Evolutionary conservation across 2,329 filamentous ascomycete genomes (phyloP).

Genomic region (Thelonectria rubi): DNA sequence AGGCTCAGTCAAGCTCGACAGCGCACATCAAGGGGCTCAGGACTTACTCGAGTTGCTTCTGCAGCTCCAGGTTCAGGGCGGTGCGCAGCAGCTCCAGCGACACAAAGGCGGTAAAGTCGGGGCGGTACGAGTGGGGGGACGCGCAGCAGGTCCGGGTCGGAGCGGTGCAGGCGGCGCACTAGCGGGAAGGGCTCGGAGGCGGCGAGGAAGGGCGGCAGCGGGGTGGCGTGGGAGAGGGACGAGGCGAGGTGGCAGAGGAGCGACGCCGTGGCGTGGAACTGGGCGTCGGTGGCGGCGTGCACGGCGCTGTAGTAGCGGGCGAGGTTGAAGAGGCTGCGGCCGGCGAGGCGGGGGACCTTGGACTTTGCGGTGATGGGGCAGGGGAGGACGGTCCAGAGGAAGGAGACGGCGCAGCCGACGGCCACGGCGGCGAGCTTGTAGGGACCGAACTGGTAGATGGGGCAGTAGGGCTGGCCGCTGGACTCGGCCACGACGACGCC

Average conservation of each 20-base stretch:
- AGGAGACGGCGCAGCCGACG: constrained; percentile 22
- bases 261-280: constrained; percentile 20
- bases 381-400: constrained; percentile 29
- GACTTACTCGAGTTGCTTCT: constrained; percentile 24
- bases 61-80: constrained; percentile 21
- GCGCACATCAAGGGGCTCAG: too few relatives aligned
- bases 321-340: constrained; percentile 20
- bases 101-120: constrained; percentile 21
- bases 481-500: constrained; percentile 16
- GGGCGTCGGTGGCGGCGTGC: constrained; percentile 14
- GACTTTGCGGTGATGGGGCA: constrained; percentile 28
- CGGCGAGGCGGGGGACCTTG: constrained; percentile 21
- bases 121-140: constrained; percentile 17
- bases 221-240: constrained; percentile 16
- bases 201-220: constrained; percentile 16
- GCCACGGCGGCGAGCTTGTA: constrained; percentile 25
- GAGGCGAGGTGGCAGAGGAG: constrained; percentile 23
- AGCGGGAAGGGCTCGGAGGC: constrained; percentile 18
- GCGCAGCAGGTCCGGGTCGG: constrained; percentile 14
- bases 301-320: constrained; percentile 25
- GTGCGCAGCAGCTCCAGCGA: constrained; percentile 24
- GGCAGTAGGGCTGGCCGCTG: constrained; percentile 24
- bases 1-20: background rate
- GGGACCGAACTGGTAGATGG: constrained; percentile 25
- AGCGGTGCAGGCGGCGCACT: constrained; percentile 1